Evolutionary conservation across 768 basidiomycete genomes (phyloP), one percentile per base, ranked within the genome.

Genomic region (Cytidiella melzeri): DNA sequence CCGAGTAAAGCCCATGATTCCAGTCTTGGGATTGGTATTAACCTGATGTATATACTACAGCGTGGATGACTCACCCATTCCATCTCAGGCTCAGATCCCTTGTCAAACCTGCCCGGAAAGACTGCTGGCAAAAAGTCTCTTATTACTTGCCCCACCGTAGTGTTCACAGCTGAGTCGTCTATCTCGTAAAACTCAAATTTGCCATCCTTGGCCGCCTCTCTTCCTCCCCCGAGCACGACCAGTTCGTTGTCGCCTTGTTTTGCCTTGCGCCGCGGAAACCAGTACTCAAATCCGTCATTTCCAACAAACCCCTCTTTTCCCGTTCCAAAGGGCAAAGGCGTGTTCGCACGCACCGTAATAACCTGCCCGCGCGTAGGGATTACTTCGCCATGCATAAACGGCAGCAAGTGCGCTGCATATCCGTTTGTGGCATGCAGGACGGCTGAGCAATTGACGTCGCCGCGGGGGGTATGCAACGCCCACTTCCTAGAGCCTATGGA

Each of bases 351-450:
- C 1, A 67, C 64, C 0, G 76, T 69, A 34, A 79, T 60, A 36
- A 83, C 71, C 60, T 92, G 90, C 1, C 83, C 87, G 6, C 90
- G 82, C 0, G 79, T 79, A 0, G 88, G 89, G 3, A 86, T 65
- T 47, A 92, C 81, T 2, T 76, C 76, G 0, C 81, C 79, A 9
- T 72, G 58, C 30, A 92, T 60, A 50, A 79, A 75, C 0, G 87
- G 86, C n/a, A 96, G 70, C 27, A 95, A 76, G 56, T 85, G 74
- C 3, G 83, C 77, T 5, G 83, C 78, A 53, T 94, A 93, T 0
- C 71, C 92, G 57, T 96, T 96, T 9, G 90, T 92, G 0, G 89
- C 90, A 60, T 93, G 90, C 2, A 96, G 69, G 38, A 95, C 76
- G 51, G 81, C 80, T n/a, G 71, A 64, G 55, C 86, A 82, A 2